Evolutionary conservation across 345 rosid genomes (phyloP).

Genomic region (Salix dunnii): DNA sequence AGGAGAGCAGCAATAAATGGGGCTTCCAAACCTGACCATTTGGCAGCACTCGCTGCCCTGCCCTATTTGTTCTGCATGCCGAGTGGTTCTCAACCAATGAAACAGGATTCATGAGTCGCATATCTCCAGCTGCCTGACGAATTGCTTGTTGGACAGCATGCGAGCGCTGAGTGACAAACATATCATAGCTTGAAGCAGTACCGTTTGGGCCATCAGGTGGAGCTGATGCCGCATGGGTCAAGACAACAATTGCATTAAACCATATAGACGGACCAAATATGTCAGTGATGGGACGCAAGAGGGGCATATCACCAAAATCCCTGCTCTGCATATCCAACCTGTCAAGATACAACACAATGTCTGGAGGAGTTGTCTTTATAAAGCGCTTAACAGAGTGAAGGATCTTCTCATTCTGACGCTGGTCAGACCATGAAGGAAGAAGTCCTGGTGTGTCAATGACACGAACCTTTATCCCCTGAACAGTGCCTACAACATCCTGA

Average conservation of each 20-base stretch:
- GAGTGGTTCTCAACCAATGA: slow-evolving; percentile 97
- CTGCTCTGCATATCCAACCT: slow-evolving; percentile 93
- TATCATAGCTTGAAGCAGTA: slow-evolving; percentile 85
- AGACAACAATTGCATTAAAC: slow-evolving; percentile 98
- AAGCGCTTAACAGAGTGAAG: slow-evolving; percentile 74
- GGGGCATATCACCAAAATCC: slow-evolving; percentile 94
- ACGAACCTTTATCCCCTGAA: slow-evolving; percentile 94
- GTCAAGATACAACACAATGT: slow-evolving; percentile 94
- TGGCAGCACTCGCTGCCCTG: slow-evolving; percentile 96
- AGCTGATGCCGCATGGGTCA: slow-evolving; percentile 98
- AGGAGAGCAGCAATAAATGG: slow-evolving; percentile 88
- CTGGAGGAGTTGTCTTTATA: slow-evolving; percentile 89
- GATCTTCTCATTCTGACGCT: slow-evolving; percentile 84
- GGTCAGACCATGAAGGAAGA: slow-evolving; percentile 91
- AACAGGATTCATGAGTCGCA: slow-evolving; percentile 98
- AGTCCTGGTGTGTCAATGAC: slow-evolving; percentile 99
- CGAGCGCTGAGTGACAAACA: slow-evolving; percentile 96
- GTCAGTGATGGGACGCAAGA: slow-evolving; percentile 84
- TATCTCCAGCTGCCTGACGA: slow-evolving; percentile 98
- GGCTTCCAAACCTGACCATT: slow-evolving; percentile 99
- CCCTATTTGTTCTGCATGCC: slow-evolving; percentile 94
- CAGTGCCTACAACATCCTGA: slow-evolving; percentile 93
- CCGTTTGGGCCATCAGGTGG: slow-evolving; percentile 99
- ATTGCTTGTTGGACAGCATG: slow-evolving; percentile 96
- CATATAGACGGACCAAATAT: slow-evolving; percentile 92